These are phyloP conservation scores for Medicago arabica DNA, from an alignment of 306 rosid genomes.

Conservation along the genomic window DNA sequence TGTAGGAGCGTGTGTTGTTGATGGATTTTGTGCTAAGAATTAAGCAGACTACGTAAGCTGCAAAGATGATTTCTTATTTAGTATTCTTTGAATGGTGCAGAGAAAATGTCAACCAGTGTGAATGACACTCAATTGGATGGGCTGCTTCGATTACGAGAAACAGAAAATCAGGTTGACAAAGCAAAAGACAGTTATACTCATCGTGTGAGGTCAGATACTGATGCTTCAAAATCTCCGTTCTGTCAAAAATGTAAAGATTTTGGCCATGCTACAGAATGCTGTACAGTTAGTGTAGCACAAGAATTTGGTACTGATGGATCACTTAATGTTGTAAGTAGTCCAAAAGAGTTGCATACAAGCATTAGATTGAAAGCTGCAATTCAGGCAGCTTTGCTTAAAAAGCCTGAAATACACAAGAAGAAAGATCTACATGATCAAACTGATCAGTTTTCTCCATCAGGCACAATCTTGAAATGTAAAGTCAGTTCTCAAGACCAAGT, in stretches of 20 bases:
- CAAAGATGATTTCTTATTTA: conserved; percentile 53
- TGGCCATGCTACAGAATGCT: conserved; percentile 66
- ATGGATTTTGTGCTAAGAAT: conserved; percentile 47
- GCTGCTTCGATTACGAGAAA: conserved; percentile 53
- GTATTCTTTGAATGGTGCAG: conserved; percentile 47
- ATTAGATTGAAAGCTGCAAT: conserved; percentile 82
- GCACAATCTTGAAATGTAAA: conserved; percentile 56
- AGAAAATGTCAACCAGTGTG: conserved; percentile 44
- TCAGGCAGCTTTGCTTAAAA: conserved; percentile 75
- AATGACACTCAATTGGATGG: conserved; percentile 54
- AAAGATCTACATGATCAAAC: conserved; percentile 59
- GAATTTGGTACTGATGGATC: conserved; percentile 58
- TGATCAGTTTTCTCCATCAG: conserved; percentile 54
- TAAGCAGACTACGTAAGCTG: conserved; percentile 39
- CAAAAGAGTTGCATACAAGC: conserved; percentile 56
- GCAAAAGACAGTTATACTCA: conserved; percentile 54
- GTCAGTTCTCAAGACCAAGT: conserved; percentile 53
- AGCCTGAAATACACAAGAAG: conserved; percentile 79
- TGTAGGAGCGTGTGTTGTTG: conserved; percentile 49
- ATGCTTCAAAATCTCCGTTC: conserved; percentile 52
- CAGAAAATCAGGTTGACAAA: conserved; percentile 54
- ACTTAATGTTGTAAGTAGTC: conserved; percentile 50
- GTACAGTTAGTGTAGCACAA: conserved; percentile 48
- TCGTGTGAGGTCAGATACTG: conserved; percentile 45
- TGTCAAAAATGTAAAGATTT: conserved; percentile 70